Evolutionary conservation across 2,329 filamentous ascomycete genomes (phyloP).

Genomic region (Fulvia fulva): DNA sequence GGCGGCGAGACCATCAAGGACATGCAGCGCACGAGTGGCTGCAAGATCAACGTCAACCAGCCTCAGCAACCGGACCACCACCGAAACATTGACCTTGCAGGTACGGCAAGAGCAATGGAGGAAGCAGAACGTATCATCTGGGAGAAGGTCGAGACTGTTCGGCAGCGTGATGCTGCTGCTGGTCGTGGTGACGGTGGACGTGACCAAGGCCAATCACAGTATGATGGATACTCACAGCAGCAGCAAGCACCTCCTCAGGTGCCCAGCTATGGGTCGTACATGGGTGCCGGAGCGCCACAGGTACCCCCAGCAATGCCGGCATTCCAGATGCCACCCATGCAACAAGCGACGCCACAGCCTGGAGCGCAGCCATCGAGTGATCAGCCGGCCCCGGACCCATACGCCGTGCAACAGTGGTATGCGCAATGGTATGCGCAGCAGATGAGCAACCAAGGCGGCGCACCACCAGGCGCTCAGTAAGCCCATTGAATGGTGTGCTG

Average conservation of each 20-base stretch:
- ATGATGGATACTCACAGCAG: slow-evolving; percentile 47
- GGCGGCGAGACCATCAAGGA: slow-evolving; percentile 89
- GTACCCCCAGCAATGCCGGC: slow-evolving; percentile 29
- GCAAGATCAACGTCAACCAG: slow-evolving; percentile 91
- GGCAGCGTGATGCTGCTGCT: slow-evolving; percentile 49
- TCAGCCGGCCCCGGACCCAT: slow-evolving; percentile 10
- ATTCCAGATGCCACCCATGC: slow-evolving; percentile 32
- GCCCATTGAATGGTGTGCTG: slow-evolving; percentile 19
- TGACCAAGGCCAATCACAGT: slow-evolving; percentile 34
- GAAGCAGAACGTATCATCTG: slow-evolving; percentile 80
- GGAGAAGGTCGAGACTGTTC: slow-evolving; percentile 83
- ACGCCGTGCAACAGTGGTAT: slow-evolving; percentile 20
- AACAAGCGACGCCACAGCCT: slow-evolving; percentile 16
- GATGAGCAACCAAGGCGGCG: slow-evolving; percentile 25
- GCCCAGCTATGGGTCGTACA: slow-evolving; percentile 30
- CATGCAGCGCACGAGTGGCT: slow-evolving; percentile 81
- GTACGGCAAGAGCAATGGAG: slow-evolving; percentile 70
- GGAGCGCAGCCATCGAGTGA: slow-evolving; percentile 16
- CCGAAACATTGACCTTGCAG: slow-evolving; percentile 82
- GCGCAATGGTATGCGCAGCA: slow-evolving; percentile 20
- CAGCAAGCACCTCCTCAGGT: slow-evolving; percentile 35
- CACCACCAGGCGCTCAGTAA: slow-evolving; percentile 30
- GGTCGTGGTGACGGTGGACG: slow-evolving; percentile 30
- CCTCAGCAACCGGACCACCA: slow-evolving; percentile 75
- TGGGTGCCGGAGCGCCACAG: slow-evolving; percentile 23